Evolutionary conservation across 495 filamentous ascomycete species (phyloP), one percentile per base, ranked within the genome.

Genomic region (Penicillium ochrochloron): DNA sequence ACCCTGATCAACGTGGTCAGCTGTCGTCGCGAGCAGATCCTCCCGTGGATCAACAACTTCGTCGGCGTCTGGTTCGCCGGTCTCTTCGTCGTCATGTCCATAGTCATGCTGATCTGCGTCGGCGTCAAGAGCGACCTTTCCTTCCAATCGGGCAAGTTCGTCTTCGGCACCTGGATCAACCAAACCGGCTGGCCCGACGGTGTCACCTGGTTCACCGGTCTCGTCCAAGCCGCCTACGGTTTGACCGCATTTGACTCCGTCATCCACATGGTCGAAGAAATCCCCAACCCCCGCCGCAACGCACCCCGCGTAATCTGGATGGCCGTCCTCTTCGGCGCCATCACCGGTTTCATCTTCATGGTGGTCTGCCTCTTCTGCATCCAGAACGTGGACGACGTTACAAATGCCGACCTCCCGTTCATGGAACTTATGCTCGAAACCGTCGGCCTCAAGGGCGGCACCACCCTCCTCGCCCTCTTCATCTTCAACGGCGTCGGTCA

Each of bases 361-460:
- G 86, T 94, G 33, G 85, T 90, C 31, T 83, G 93, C 50, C 85
- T 90, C 53, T 94, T 93, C 73, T 82, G 83, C 62, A 91, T 94
- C 65, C 88, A 82, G 61, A 83, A 88, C 64, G 75, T 93, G 44
- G 77, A 82, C 35, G 76, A 77, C 0, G 83, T 93, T 23, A 78
- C 89, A 67, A 74, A 78, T 50, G 74, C 80, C 14, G 69, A 75
- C 19, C 74, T 80, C 0, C 80, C 80, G 1, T 83, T 83, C 68
- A 79, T 83, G 66, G 76, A 80, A 55, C 75, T 83, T 0, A 73
- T 82, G 56, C 65, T 77, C 10, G 76, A 80, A 35, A 80, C 79
- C 0, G 65, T 80, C 53, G 79, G 79, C 12, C 62, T 75, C 10
- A 66, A 79, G 39, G 76, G 73, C 17, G 78, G 71, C 35, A 71